These are phyloP conservation scores for Pythium brassicae DNA, from an alignment of 352 stramenopile species.

Conservation along the genomic window DNA sequence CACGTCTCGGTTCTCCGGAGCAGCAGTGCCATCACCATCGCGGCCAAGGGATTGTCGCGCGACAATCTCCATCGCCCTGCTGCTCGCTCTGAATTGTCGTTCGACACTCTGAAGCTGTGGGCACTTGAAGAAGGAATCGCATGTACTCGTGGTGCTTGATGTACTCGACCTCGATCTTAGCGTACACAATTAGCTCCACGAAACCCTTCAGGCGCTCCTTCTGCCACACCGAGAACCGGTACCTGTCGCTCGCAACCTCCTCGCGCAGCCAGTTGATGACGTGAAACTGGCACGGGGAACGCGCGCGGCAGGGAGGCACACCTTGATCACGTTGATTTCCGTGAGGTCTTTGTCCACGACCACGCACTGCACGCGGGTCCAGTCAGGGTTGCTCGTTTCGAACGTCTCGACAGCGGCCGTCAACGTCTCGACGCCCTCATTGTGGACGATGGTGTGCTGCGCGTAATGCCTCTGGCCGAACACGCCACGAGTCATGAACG, in stretches of 20 bases:
- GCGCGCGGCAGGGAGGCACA: conserved; percentile 3
- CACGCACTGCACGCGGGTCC: not conserved
- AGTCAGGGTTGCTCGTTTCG: not conserved
- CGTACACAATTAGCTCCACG: conserved; percentile 14
- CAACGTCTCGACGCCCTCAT: not conserved
- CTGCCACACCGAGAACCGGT: conserved; percentile 15
- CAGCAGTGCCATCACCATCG: not conserved
- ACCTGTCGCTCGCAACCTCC: conserved; percentile 8
- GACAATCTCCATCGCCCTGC: not conserved
- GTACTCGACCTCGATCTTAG: conserved; percentile 9
- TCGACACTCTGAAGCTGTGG: too few relatives aligned
- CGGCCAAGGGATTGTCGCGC: not conserved
- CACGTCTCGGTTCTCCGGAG: not conserved
- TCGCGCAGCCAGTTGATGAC: conserved; percentile 17
- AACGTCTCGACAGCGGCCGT: not conserved
- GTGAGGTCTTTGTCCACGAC: conserved; percentile 28
- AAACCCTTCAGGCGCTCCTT: conserved; percentile 14
- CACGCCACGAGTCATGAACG: not conserved
- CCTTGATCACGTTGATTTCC: conserved; percentile 10
- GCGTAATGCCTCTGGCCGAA: not conserved
- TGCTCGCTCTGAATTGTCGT: not conserved
- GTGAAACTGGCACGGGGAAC: conserved; percentile 21
- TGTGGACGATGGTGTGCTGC: not conserved
- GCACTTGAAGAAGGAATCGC: not conserved
- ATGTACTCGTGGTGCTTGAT: conserved; percentile 9